phyloP scores from a whole-genome alignment of 2,329 filamentous ascomycete genomes.

The Cladophialophora carrionii region DNA sequence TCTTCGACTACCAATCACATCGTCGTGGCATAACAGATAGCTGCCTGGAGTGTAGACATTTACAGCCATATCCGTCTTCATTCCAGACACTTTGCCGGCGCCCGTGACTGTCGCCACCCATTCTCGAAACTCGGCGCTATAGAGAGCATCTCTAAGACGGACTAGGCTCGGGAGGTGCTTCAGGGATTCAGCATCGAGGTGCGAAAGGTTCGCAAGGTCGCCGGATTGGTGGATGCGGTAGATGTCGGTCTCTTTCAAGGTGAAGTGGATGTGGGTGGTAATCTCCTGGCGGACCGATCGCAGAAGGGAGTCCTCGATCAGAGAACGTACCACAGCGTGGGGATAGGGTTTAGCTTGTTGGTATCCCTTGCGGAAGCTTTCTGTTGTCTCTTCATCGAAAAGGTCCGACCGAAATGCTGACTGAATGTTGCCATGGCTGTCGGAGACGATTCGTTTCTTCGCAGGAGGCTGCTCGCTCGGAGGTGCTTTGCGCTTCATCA shows the following conservation, averaged over 20 bases:
- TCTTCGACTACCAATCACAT: constrained; percentile 94
- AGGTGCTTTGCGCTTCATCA: constrained; percentile 51
- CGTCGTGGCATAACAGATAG: constrained; percentile 94
- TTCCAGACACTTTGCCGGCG: constrained; percentile 82
- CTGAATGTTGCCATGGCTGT: constrained; percentile 36
- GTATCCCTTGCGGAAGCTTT: constrained; percentile 51
- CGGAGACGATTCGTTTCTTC: constrained; percentile 34
- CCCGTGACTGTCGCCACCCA: constrained; percentile 86
- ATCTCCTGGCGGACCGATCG: constrained; percentile 88
- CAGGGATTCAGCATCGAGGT: constrained; percentile 82
- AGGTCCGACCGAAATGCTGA: constrained; percentile 51
- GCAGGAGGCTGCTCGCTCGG: constrained; percentile 19
- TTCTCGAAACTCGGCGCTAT: constrained; percentile 84
- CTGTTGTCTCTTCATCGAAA: constrained; percentile 47
- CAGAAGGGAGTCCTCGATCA: constrained; percentile 80
- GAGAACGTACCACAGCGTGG: constrained; percentile 81
- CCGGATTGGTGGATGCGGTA: constrained; percentile 99
- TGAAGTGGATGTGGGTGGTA: constrained; percentile 87
- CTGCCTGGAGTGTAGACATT: constrained; percentile 97
- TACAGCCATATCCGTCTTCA: constrained; percentile 98
- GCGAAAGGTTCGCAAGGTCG: constrained; percentile 94
- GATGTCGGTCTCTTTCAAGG: constrained; percentile 98
- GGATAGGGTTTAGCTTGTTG: constrained; percentile 66
- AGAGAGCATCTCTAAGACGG: constrained; percentile 87
- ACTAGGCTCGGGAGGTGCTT: constrained; percentile 87